A percentile compares a stretch with the other conserved stretches of the same genome.
phyloP scores from a whole-genome alignment of 495 filamentous ascomycete genomes.

The Pyronema omphalodes region DNA sequence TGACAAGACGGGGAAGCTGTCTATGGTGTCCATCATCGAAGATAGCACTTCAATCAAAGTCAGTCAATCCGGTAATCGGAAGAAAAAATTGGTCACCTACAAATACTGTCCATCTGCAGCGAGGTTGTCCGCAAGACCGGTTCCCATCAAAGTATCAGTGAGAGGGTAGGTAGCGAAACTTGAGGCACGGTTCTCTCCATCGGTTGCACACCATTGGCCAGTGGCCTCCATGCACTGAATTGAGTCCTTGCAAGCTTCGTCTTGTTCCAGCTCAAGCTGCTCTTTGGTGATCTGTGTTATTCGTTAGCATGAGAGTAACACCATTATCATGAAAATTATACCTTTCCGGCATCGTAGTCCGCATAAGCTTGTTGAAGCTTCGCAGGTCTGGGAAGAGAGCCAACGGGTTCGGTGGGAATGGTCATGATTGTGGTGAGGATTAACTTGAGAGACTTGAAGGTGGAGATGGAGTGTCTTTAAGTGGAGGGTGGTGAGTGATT shows the following conservation, averaged over 20 bases:
- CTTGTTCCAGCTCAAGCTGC: conserved; percentile 23
- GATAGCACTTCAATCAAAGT: conserved; percentile 20
- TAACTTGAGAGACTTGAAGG: too few relatives aligned
- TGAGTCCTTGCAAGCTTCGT: conserved; percentile 29
- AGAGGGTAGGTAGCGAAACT: conserved; percentile 31
- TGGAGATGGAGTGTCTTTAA: too few relatives aligned
- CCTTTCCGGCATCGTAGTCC: conserved; percentile 26
- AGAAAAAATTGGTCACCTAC: conserved; percentile 4
- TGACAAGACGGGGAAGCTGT: conserved; percentile 26
- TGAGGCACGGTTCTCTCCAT: conserved; percentile 28
- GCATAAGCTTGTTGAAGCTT: conserved; percentile 27
- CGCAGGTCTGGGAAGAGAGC: conserved; percentile 28
- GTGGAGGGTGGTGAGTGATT: too few relatives aligned
- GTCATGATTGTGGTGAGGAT: not conserved
- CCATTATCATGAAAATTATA: not conserved
- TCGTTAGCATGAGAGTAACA: not conserved
- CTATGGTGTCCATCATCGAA: conserved; percentile 30
- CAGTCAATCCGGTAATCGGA: not conserved
- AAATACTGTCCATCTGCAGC: conserved; percentile 29
- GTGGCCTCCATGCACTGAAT: conserved; percentile 26
- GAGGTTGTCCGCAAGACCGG: conserved; percentile 26
- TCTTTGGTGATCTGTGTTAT: conserved; percentile 12
- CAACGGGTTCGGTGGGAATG: conserved; percentile 18
- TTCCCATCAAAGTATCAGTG: conserved; percentile 26
- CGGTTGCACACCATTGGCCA: conserved; percentile 26